These are phyloP conservation scores for Alternaria brassicae DNA, from an alignment of 2,329 filamentous ascomycete species.

Conservation along the genomic window DNA sequence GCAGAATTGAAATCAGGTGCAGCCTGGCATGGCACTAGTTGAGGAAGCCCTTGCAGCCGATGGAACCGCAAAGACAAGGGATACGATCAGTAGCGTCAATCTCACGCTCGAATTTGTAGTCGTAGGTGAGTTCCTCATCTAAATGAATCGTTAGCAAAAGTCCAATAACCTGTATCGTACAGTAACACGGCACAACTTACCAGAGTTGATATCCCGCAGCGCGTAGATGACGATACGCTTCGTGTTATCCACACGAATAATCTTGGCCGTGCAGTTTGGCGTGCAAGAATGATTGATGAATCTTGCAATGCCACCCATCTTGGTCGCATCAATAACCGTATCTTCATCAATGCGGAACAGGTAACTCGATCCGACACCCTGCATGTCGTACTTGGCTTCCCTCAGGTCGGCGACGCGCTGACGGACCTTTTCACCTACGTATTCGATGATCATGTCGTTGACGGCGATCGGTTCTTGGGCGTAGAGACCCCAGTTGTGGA, in stretches of 20 bases:
- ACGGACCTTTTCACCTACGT: constrained; percentile 95
- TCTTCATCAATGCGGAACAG: constrained; percentile 98
- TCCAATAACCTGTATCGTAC: background rate
- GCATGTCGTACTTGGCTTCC: constrained; percentile 90
- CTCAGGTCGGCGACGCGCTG: constrained; percentile 98
- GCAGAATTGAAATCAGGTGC: background rate
- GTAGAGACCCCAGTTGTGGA: constrained; percentile 98
- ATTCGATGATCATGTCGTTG: constrained; percentile 99
- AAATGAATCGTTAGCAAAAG: constrained; percentile 36
- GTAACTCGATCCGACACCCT: constrained; percentile 96
- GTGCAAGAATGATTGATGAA: constrained; percentile 99
- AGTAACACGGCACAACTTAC: constrained; percentile 66
- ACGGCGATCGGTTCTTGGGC: constrained; percentile 96
- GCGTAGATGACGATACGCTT: constrained; percentile 99
- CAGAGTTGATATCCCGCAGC: constrained; percentile 89
- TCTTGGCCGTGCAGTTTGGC: constrained; percentile 98
- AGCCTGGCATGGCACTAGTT: constrained; percentile 66
- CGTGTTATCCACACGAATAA: constrained; percentile 97
- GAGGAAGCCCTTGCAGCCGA: constrained; percentile 97
- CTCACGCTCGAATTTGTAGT: constrained; percentile 99
- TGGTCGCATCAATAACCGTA: constrained; percentile 96
- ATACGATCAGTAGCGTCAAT: constrained; percentile 94
- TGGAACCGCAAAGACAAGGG: constrained; percentile 93
- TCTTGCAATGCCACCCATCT: constrained; percentile 95
- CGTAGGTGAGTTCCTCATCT: constrained; percentile 99